Evolutionary conservation across 2,329 filamentous ascomycete species (phyloP).

Genomic region (Lachnellula arida): DNA sequence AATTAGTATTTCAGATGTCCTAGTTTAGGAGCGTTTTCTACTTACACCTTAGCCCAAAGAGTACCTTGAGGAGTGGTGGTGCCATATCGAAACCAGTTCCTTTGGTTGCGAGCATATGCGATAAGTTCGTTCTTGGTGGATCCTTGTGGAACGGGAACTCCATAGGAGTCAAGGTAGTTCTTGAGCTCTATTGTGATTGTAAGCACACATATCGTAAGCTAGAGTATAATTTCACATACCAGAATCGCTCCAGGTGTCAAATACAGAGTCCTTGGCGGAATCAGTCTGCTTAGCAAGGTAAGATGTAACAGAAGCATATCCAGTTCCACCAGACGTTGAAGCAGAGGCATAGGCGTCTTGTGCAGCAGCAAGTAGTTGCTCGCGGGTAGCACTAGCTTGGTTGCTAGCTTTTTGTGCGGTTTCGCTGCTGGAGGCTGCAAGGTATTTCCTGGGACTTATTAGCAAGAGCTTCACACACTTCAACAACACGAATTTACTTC

Average conservation of each 20-base stretch:
- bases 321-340: slow-evolving; percentile 51
- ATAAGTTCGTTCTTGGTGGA: slow-evolving; percentile 57
- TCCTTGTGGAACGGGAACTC: slow-evolving; percentile 42
- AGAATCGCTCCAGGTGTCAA: slow-evolving; percentile 66
- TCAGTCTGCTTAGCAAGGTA: slow-evolving; percentile 64
- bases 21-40: not conserved
- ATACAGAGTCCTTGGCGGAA: slow-evolving; percentile 58
- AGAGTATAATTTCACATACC: slow-evolving; percentile 3
- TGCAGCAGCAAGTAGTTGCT: slow-evolving; percentile 66
- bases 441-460: slow-evolving; percentile 36
- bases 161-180: slow-evolving; percentile 74
- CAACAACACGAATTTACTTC: slow-evolving; percentile 40
- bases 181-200: slow-evolving; percentile 56
- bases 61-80: slow-evolving; percentile 62
- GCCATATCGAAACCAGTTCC: slow-evolving; percentile 73
- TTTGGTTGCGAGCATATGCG: slow-evolving; percentile 66
- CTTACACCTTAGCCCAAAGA: slow-evolving; percentile 58
- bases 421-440: slow-evolving; percentile 47
- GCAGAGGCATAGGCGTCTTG: slow-evolving; percentile 57
- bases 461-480: not conserved
- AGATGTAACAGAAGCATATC: slow-evolving; percentile 65
- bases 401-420: slow-evolving; percentile 55
- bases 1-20: slow-evolving; percentile 31
- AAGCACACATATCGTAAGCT: slow-evolving; percentile 20
- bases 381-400: slow-evolving; percentile 61